Evolutionary conservation across 2,329 filamentous ascomycete genomes (phyloP), one percentile per base, ranked within the genome.

Genomic region (Paecilomyces variotii): DNA sequence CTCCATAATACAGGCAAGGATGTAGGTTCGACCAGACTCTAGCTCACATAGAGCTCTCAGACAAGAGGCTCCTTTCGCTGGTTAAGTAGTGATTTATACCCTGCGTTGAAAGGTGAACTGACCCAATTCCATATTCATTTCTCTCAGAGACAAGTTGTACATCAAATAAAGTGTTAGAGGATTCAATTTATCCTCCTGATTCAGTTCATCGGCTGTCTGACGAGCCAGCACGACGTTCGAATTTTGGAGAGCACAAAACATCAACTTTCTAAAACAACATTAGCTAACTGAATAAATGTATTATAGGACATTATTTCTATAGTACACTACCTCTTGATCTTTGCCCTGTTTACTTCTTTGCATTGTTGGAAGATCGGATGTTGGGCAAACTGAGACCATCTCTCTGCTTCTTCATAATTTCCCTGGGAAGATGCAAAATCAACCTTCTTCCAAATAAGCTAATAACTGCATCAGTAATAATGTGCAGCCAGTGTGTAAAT

Each of bases 361-460:
- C 84, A 82, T 55, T 83, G 83, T 11, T 80, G 74, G 63, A 97
- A 91, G 0, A 90, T 67, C 0, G 77, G 70, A 66, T 91, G 87
- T 11, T 88, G 77, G 0, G 88, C 86, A 19, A 91, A 69, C 6
- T 73, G 79, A 65, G 90, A 95, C 91, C 90, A 97, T 55, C 77
- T 73, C 61, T 87, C 82, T 1, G 87, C 82, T 12, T 78, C 63
- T 2, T 79, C 75, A 57, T 82, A 82, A 14, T 84, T 74, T 1
- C 79, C 76, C 32, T 82, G 78, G 0, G 74, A 74, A 61, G 83
- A 84, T 12, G 78, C 77, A 0, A 78, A 73, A 56, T 91, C 88
- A n/a, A 89, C 78, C 27, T 81, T 83, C 72, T 91, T 94, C 91
- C 91, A 97, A 2, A 96, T 75, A 2, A 96, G 72, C 88, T 93